Conservation (phyloP, 2,329 filamentous ascomycete genomes). For the Aspergillus floridensis region DNA sequence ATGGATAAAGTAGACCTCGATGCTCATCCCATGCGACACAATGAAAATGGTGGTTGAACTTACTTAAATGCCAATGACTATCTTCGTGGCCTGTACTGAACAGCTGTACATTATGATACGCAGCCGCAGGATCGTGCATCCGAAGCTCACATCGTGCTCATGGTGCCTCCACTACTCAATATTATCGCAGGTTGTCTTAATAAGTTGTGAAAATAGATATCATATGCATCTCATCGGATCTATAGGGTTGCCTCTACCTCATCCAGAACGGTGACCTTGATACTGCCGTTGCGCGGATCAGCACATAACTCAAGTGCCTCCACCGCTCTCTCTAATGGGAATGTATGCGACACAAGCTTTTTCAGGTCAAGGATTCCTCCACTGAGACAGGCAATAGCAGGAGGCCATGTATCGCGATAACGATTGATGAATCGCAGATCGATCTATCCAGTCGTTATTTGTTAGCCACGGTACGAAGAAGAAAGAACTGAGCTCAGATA, state of each 20-base stretch:
- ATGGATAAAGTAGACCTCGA: no score
- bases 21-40: no score
- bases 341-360: conserved; percentile 61
- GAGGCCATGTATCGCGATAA: conserved; percentile 68
- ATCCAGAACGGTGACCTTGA: conserved; percentile 62
- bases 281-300: conserved; percentile 53
- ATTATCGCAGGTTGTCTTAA: no score
- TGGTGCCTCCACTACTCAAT: no score
- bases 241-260: conserved; percentile 33
- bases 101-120: no score
- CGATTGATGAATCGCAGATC: conserved; percentile 69
- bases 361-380: conserved; percentile 62
- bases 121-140: no score
- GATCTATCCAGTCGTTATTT: conserved; percentile 47
- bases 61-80: no score
- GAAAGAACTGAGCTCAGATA: neutral
- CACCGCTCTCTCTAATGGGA: conserved; percentile 59
- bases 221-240: neutral
- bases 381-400: conserved; percentile 59
- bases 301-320: conserved; percentile 57
- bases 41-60: no score
- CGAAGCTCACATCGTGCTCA: no score
- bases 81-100: no score
- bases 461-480: neutral
- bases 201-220: no score